phyloP scores from a whole-genome alignment of 345 rosid genomes.

The Brassica carinata region DNA sequence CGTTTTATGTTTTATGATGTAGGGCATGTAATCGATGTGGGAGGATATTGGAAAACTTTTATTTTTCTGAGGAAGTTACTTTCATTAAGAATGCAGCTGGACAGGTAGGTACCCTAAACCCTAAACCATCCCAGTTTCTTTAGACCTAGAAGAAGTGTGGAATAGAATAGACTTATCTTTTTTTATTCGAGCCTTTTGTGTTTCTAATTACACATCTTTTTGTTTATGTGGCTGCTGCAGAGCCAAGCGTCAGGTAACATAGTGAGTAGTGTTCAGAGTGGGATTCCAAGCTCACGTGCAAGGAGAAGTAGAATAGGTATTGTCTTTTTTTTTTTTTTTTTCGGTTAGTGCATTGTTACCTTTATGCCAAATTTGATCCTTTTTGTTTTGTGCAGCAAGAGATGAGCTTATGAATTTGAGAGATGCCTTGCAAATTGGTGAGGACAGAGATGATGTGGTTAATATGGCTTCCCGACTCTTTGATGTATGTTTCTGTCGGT shows the following conservation, averaged over 20 bases:
- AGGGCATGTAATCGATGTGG: neutral
- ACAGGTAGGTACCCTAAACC: neutral
- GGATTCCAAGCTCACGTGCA: neutral
- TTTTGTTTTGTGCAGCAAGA: neutral
- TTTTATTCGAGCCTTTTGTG: too few species aligned
- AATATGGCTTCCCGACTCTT: neutral
- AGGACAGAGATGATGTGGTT: neutral
- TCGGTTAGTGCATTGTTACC: neutral
- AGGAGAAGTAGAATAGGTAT: neutral
- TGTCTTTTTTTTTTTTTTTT: too few species aligned
- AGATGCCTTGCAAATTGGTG: neutral
- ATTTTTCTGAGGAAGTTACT: neutral
- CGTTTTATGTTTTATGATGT: neutral
- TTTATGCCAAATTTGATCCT: neutral
- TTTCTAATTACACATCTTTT: too few species aligned
- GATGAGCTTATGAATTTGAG: neutral
- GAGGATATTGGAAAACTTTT: neutral
- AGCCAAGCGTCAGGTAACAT: neutral
- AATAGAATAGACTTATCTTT: too few species aligned
- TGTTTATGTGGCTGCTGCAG: neutral
- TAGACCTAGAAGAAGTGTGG: neutral
- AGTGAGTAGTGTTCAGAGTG: neutral
- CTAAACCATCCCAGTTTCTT: too few species aligned
- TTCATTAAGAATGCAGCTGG: neutral
- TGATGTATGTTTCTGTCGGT: neutral